Evolutionary conservation across 495 filamentous ascomycete species (phyloP), one percentile per base, ranked within the genome.

Genomic region (Penicillium parvum): DNA sequence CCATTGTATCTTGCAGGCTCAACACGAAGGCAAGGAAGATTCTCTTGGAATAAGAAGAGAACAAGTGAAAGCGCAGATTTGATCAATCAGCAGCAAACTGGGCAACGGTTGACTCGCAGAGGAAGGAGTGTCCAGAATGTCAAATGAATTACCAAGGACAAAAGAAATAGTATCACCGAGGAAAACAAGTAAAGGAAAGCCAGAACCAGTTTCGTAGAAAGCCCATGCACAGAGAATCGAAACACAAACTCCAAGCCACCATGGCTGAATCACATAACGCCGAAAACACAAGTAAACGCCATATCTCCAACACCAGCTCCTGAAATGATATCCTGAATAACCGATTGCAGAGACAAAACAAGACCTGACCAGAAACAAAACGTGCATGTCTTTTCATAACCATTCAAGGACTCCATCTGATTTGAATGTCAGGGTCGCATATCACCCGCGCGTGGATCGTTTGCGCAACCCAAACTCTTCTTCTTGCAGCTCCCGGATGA

Each of bases 401-500:
- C n/a, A n/a, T n/a, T n/a, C n/a, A n/a, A n/a, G n/a, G n/a, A n/a
- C n/a, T n/a, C n/a, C n/a, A n/a, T n/a, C n/a, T n/a, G n/a, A n/a
- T n/a, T n/a, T n/a, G n/a, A n/a, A n/a, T n/a, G n/a, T n/a, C n/a
- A n/a, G n/a, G n/a, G 12, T 32, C 5, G 12, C 17, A 25, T 33
- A 38, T 51, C 39, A 58, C 51, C 45, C 67, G 40, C 40, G 63
- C 5, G 28, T 30, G 8, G 28, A 30, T 47, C 76, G 67, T 52
- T 73, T 70, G 40, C 80, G 64, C 44, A 84, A 58, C 7, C 79
- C 75, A 46, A 76, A 75, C 34, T 81, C 79, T 44, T 78, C 69
- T 49, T 77, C 76, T 54, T 78, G 76, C 32, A 84, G 48, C 58
- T 76, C 68, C 45, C 72, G 70, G 41, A 80, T 81, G 17, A 83